Conservation (phyloP, 345 rosid genomes). For the Schrenkiella parvula region DNA sequence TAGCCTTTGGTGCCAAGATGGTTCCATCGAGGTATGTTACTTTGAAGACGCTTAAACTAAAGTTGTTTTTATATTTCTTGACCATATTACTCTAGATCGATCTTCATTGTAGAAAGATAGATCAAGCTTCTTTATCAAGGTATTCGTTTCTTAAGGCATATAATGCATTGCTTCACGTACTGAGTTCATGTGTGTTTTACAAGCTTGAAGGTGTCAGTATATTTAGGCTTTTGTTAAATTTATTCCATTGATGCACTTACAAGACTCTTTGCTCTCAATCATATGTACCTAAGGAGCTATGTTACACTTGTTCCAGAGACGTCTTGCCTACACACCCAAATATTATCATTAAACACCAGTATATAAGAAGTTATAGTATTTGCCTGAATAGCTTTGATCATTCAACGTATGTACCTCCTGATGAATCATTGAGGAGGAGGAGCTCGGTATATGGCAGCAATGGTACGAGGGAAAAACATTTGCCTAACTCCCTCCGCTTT, state of each 20-base stretch:
- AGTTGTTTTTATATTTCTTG: too few species aligned
- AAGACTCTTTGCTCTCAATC: background rate
- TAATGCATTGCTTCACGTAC: too few species aligned
- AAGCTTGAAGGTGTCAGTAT: too few species aligned
- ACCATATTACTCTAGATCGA: too few species aligned
- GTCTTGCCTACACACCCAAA: background rate
- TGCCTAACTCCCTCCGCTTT: constrained; percentile 49
- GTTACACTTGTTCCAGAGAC: background rate
- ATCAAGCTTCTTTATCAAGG: too few species aligned
- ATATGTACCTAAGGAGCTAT: background rate
- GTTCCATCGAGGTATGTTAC: too few species aligned
- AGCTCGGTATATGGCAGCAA: constrained; percentile 15
- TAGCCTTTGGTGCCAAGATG: too few species aligned
- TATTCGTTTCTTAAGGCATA: too few species aligned
- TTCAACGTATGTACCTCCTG: background rate
- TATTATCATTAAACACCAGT: background rate
- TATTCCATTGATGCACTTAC: background rate
- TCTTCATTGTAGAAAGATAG: too few species aligned
- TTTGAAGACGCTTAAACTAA: too few species aligned
- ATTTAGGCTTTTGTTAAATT: too few species aligned
- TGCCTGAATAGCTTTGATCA: background rate
- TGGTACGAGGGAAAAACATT: constrained; percentile 43
- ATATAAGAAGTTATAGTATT: background rate
- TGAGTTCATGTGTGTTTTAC: too few species aligned
- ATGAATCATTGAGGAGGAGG: constrained; percentile 24